Evolutionary conservation across 441 rosid genomes (phyloP), one percentile per base, ranked within the genome.

Genomic region (Brassica balearica): DNA sequence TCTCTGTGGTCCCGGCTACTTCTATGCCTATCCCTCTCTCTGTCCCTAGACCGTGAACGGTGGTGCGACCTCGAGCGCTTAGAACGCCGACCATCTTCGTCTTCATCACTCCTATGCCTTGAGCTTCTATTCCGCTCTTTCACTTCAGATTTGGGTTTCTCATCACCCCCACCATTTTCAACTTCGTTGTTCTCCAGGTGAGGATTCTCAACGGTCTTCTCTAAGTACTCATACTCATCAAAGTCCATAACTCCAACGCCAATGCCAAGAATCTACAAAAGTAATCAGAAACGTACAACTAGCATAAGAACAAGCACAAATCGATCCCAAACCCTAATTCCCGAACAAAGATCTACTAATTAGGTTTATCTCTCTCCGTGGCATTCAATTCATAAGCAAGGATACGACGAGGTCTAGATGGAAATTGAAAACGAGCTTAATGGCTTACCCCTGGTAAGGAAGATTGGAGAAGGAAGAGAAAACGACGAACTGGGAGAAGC

Each of bases 201-300:
- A 5, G 92, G 89, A 71, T 91, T 94, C 61, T 96, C 99, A 84
- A 94, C 98, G 0, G 86, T 87, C 80, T 91, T 91, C 90, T 94
- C 98, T 80, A 94, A 79, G 85, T 96, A 96, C 43, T 96, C 98
- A 65, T 94, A 94, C 88, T 93, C 99, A 81, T 96, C 99, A 76
- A 94, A 96, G 72, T 96, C 99, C 98, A 95, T 93, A 41, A 65
- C 79, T 80, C 75, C 46, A 73, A 70, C 9, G 43, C 61, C 48
- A 71, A 51, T 59, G 7, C 80, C 36, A 8, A 43, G 20, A 75
- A 71, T 60, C 80, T 71, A 75, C 55, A 71, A 6, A 68, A 71
- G 20, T 5, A 56, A 15, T 4, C 9, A 67, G 12, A 59, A 58
- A 79, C 0, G 34, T 17, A 8, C 11, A 69, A 66, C 55, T 36